A percentile compares a stretch with the other conserved stretches of the same genome.
Evolutionary conservation across 1,284 basidiomycete genomes (phyloP).

Genomic region (Ustilago nuda): DNA sequence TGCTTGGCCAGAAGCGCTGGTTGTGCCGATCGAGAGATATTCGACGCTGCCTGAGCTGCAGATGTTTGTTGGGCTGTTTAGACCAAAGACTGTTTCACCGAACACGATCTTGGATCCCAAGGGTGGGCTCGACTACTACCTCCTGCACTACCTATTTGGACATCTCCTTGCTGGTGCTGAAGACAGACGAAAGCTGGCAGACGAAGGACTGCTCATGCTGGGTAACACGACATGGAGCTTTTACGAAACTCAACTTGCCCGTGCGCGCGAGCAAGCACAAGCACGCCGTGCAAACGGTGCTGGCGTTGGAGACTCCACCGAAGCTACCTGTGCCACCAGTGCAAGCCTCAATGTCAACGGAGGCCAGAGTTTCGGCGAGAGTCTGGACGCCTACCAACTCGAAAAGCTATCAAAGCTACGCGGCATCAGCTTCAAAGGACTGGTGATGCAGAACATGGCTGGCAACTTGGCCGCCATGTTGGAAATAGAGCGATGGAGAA

Average conservation of each 20-base stretch:
- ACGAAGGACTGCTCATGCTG: constrained; percentile 37
- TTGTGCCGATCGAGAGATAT: constrained; percentile 80
- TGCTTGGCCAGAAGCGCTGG: constrained; percentile 40
- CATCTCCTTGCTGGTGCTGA: constrained; percentile 29
- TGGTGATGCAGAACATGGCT: constrained; percentile 53
- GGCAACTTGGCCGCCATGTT: constrained; percentile 46
- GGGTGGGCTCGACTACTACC: constrained; percentile 48
- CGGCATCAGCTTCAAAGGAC: constrained; percentile 40
- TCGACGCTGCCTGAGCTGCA: constrained; percentile 86
- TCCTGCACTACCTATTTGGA: constrained; percentile 48
- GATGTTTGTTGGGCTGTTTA: constrained; percentile 80
- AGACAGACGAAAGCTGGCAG: constrained; percentile 26
- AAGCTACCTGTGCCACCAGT: constrained; percentile 19
- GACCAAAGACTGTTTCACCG: constrained; percentile 44
- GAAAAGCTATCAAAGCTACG: constrained; percentile 26
- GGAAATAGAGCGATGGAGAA: constrained; percentile 48
- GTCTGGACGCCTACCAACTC: constrained; percentile 26
- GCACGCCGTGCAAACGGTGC: neutral
- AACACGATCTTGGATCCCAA: constrained; percentile 48
- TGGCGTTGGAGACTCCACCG: constrained; percentile 24
- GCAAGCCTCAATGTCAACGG: constrained; percentile 3
- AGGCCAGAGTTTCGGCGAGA: constrained; percentile 13
- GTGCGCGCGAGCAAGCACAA: constrained; percentile 28
- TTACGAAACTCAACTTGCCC: constrained; percentile 37
- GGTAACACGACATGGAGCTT: constrained; percentile 45